A percentile compares a stretch with the other conserved stretches of the same genome.
Evolutionary conservation across 2,329 filamentous ascomycete genomes (phyloP).

Genomic region (Fusarium sp.): DNA sequence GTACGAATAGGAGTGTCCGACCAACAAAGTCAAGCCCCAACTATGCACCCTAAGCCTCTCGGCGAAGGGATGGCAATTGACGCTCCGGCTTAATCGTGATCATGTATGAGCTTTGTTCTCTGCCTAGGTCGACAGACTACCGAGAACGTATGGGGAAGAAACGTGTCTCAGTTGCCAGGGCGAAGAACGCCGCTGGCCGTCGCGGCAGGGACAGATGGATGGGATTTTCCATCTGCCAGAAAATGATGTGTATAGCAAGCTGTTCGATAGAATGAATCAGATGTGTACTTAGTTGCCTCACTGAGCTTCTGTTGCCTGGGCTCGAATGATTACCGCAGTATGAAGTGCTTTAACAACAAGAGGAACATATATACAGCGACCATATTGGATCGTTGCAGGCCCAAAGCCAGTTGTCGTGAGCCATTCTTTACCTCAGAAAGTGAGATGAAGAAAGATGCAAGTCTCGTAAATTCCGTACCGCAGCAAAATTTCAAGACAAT

Average conservation of each 20-base stretch:
- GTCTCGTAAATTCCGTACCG: constrained; percentile 6
- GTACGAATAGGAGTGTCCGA: constrained; percentile 71
- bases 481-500: constrained; percentile 44
- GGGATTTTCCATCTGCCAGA: constrained; percentile 16
- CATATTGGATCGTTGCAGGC: constrained; percentile 5
- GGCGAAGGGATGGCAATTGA: constrained; percentile 84
- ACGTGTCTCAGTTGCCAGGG: constrained; percentile 75
- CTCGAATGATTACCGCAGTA: neutral
- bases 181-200: constrained; percentile 64
- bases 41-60: constrained; percentile 89
- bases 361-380: neutral
- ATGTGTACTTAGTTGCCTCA: constrained; percentile 5
- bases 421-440: constrained; percentile 9
- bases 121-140: constrained; percentile 85
- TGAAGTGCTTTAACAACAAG: neutral
- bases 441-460: constrained; percentile 33
- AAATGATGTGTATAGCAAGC: constrained; percentile 26
- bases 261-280: constrained; percentile 24
- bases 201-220: constrained; percentile 63
- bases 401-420: constrained; percentile 2
- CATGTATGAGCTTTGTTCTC: constrained; percentile 72
- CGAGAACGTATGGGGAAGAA: constrained; percentile 78
- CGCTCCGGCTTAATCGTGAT: constrained; percentile 99
- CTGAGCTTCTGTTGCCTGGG: neutral
- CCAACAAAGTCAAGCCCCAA: constrained; percentile 96